Percentiles rank a stretch among this genome's conserved stretches.
Evolutionary conservation across 2,329 filamentous ascomycete genomes (phyloP).

Genomic region (Chrysosphaeria jannelii): DNA sequence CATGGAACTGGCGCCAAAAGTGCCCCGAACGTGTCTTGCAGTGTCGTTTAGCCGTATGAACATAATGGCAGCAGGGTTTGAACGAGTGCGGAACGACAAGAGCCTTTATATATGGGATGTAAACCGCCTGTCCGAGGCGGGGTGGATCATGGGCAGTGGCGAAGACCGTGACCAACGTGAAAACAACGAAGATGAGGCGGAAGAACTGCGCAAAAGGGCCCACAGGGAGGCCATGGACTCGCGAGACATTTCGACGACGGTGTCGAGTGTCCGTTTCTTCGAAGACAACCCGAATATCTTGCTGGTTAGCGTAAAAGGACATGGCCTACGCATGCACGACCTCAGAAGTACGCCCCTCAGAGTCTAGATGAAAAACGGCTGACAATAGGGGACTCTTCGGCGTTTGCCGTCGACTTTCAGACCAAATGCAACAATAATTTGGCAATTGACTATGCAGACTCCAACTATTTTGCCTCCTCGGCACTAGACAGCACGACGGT

Average conservation of each 20-base stretch:
- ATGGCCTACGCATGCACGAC: constrained; percentile 49
- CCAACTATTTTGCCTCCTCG: constrained; percentile 63
- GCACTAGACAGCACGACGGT: constrained; percentile 44
- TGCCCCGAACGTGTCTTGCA: constrained; percentile 50
- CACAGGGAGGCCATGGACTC: constrained; percentile 25
- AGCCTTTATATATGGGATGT: constrained; percentile 65
- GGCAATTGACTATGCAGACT: constrained; percentile 49
- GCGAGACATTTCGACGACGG: constrained; percentile 36
- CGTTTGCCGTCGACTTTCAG: constrained; percentile 19
- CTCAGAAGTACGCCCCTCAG: no score
- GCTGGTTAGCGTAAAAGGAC: constrained; percentile 44
- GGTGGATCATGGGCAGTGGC: constrained; percentile 6
- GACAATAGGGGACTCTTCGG: constrained; percentile 3
- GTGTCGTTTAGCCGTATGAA: constrained; percentile 49
- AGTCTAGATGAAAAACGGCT: no score
- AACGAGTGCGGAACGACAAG: constrained; percentile 53
- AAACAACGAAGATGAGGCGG: no score
- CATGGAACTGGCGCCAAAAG: constrained; percentile 37
- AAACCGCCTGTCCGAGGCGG: constrained; percentile 20
- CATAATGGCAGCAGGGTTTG: constrained; percentile 47
- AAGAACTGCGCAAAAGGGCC: constrained; percentile 14
- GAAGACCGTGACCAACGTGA: no score
- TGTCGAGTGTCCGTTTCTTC: constrained; percentile 61
- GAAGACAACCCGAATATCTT: constrained; percentile 45
- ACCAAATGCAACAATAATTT: constrained; percentile 41